Evolutionary conservation across 371 early-diverging fungal genomes (phyloP).

Genomic region (Batkoa obscura): DNA sequence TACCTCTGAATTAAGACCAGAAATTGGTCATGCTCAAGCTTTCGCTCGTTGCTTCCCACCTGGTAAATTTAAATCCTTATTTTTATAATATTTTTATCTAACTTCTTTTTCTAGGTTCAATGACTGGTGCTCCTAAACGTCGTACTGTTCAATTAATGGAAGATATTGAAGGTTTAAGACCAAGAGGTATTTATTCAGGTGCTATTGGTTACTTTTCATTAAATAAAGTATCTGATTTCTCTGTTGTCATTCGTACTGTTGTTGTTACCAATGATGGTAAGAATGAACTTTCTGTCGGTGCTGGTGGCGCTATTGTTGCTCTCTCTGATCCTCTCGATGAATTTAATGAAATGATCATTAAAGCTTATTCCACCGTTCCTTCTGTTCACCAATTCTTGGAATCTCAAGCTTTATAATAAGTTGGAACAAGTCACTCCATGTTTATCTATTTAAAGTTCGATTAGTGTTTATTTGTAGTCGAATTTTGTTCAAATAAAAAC

Average conservation of each 20-base stretch:
- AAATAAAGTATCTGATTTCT: slow-evolving; percentile 37
- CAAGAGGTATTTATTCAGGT: slow-evolving; percentile 84
- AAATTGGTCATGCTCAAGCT: slow-evolving; percentile 48
- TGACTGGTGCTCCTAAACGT: slow-evolving; percentile 95
- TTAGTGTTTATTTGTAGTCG: too few relatives aligned
- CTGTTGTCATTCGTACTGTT: slow-evolving; percentile 71
- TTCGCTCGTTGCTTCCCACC: slow-evolving; percentile 76
- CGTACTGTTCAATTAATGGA: slow-evolving; percentile 68
- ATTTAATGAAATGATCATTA: slow-evolving; percentile 58
- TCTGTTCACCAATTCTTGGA: too few relatives aligned
- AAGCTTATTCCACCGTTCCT: slow-evolving; percentile 38
- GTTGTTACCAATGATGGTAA: slow-evolving; percentile 7
- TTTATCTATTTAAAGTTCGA: too few relatives aligned
- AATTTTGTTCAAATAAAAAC: too few relatives aligned
- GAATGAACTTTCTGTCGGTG: slow-evolving; percentile 53
- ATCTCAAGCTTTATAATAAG: too few relatives aligned
- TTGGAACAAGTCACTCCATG: too few relatives aligned
- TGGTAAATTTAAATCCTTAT: slow-evolving; percentile 13
- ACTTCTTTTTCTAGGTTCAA: slow-evolving; percentile 35
- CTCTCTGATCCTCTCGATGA: slow-evolving; percentile 69
- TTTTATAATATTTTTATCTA: background rate
- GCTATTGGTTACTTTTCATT: slow-evolving; percentile 73
- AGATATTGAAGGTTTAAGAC: slow-evolving; percentile 35
- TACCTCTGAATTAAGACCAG: slow-evolving; percentile 31
- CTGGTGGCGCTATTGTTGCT: slow-evolving; percentile 84